Conservation (phyloP, 306 rosid species). For the Hippophae rhamnoides region DNA sequence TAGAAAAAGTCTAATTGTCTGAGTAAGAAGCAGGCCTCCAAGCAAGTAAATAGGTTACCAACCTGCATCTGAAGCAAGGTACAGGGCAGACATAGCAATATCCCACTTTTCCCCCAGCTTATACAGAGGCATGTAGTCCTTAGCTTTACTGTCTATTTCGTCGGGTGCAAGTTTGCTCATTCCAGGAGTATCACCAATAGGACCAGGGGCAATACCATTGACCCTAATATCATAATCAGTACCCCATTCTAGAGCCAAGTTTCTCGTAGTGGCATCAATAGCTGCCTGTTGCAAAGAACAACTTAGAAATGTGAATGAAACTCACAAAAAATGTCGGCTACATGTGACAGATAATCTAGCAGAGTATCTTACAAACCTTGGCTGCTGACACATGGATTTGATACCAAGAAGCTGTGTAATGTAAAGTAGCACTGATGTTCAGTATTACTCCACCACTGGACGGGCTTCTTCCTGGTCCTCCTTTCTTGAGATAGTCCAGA, state of each 20-base stretch:
- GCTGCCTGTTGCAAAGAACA: slow-evolving; percentile 59
- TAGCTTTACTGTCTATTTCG: slow-evolving; percentile 40
- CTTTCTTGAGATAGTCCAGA: slow-evolving; percentile 86
- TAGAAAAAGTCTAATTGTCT: too few species aligned
- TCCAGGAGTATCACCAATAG: slow-evolving; percentile 80
- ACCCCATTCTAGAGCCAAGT: slow-evolving; percentile 97
- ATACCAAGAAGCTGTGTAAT: slow-evolving; percentile 86
- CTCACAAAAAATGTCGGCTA: too few species aligned
- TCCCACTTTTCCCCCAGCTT: slow-evolving; percentile 92
- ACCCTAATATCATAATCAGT: slow-evolving; percentile 82
- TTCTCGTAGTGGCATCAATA: slow-evolving; percentile 83
- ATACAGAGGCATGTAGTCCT: slow-evolving; percentile 49
- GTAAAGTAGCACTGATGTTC: slow-evolving; percentile 84
- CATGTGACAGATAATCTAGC: too few species aligned
- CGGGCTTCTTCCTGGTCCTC: slow-evolving; percentile 59
- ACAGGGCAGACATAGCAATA: slow-evolving; percentile 88
- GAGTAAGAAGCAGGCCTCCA: background rate
- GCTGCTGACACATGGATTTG: slow-evolving; percentile 94
- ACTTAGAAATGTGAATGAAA: background rate
- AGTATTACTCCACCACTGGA: slow-evolving; percentile 59
- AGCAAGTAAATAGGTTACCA: slow-evolving; percentile 7
- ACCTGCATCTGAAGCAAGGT: slow-evolving; percentile 88
- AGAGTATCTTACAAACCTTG: slow-evolving; percentile 39
- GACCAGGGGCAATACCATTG: slow-evolving; percentile 95
- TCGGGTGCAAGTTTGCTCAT: slow-evolving; percentile 75